These are phyloP conservation scores for Plasmodium coatneyi DNA, from an alignment of 169 alveolate genomes.

Conservation along the genomic window DNA sequence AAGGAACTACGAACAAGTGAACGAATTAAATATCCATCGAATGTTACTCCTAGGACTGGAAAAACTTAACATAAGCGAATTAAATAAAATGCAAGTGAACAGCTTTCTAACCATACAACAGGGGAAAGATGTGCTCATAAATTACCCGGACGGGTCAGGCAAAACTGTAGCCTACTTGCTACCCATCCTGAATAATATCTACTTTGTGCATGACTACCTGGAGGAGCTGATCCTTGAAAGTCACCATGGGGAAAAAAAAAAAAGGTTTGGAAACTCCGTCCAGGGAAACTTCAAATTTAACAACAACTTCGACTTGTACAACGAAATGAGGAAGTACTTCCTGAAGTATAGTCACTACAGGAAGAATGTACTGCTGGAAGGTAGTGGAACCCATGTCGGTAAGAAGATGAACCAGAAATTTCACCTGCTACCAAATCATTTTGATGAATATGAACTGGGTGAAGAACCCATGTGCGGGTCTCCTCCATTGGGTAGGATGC, in stretches of 20 bases:
- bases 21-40: slow-evolving; percentile 67
- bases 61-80: slow-evolving; percentile 60
- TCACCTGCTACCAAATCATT: slow-evolving; percentile 23
- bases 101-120: slow-evolving; percentile 80
- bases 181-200: slow-evolving; percentile 82
- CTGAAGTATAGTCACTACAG: slow-evolving; percentile 59
- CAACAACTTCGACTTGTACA: slow-evolving; percentile 60
- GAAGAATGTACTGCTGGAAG: slow-evolving; percentile 42
- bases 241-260: neutral
- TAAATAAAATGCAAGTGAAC: slow-evolving; percentile 79
- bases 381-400: neutral
- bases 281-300: slow-evolving; percentile 57
- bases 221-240: slow-evolving; percentile 76
- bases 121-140: slow-evolving; percentile 82
- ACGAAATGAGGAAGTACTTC: slow-evolving; percentile 74
- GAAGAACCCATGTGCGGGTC: neutral
- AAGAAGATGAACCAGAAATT: slow-evolving; percentile 34
- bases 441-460: slow-evolving; percentile 1
- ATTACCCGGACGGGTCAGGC: slow-evolving; percentile 80
- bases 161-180: slow-evolving; percentile 84
- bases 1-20: slow-evolving; percentile 17
- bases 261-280: neutral
- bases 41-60: slow-evolving; percentile 62
- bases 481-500: neutral
- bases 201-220: slow-evolving; percentile 82